Evolutionary conservation across 2,329 filamentous ascomycete species (phyloP).

Genomic region (Rutstroemia sp.): DNA sequence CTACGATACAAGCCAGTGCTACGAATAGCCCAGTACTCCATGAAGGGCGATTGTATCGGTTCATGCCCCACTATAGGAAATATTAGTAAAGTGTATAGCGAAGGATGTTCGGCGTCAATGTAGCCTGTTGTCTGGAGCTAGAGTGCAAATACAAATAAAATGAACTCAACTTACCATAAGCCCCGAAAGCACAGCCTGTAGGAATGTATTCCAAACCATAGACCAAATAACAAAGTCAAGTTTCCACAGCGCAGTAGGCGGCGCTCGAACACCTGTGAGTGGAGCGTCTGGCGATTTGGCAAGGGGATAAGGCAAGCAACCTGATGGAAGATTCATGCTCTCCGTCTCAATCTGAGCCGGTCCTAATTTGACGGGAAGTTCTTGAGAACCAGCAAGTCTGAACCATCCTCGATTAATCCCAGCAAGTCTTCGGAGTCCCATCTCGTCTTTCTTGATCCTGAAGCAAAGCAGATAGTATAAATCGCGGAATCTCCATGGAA

Average conservation of each 20-base stretch:
- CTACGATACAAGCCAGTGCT: slow-evolving; percentile 62
- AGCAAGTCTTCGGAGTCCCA: slow-evolving; percentile 60
- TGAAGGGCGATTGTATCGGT: slow-evolving; percentile 63
- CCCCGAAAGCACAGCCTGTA: slow-evolving; percentile 64
- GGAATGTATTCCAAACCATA: slow-evolving; percentile 70
- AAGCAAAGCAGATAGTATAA: slow-evolving; percentile 65
- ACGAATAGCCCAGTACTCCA: slow-evolving; percentile 80
- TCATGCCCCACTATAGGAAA: slow-evolving; percentile 56
- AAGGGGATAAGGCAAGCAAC: slow-evolving; percentile 54
- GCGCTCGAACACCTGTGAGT: slow-evolving; percentile 63
- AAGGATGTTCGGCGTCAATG: too few relatives aligned
- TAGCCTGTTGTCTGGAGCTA: too few relatives aligned
- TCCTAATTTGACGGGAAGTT: slow-evolving; percentile 46
- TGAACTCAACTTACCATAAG: slow-evolving; percentile 46
- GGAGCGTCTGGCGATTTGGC: slow-evolving; percentile 58
- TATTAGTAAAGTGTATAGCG: not conserved
- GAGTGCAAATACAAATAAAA: too few relatives aligned
- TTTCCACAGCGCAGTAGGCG: slow-evolving; percentile 63
- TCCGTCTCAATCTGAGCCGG: slow-evolving; percentile 43
- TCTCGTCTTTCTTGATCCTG: slow-evolving; percentile 44
- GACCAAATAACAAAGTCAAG: slow-evolving; percentile 74
- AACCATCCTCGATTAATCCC: slow-evolving; percentile 73
- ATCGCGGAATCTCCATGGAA: slow-evolving; percentile 79
- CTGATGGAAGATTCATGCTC: slow-evolving; percentile 32
- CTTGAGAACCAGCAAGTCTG: slow-evolving; percentile 58